phyloP scores from a whole-genome alignment of 1,139 yeast species.

The Kodamaea arcana region DNA sequence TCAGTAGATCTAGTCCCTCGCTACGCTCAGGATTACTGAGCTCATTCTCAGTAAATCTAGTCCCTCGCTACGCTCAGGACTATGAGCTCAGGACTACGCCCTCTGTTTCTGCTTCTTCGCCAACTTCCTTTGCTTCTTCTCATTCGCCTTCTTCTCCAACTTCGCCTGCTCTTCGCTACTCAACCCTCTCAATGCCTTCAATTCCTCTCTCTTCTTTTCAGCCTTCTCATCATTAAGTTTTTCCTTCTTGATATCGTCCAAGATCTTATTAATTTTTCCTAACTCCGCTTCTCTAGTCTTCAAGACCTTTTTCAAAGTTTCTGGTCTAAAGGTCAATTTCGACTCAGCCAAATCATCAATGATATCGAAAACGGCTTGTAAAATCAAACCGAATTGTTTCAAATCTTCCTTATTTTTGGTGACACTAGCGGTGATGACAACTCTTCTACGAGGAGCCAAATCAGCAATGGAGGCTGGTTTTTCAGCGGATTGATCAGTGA shows the following conservation, averaged over 20 bases:
- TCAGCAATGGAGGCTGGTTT: slow-evolving; percentile 59
- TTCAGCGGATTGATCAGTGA: slow-evolving; percentile 75
- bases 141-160: slow-evolving; percentile 60
- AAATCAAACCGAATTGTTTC: slow-evolving; percentile 43
- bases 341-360: slow-evolving; percentile 51
- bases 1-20: too few species aligned
- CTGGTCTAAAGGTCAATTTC: slow-evolving; percentile 53
- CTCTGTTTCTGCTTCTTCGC: slow-evolving; percentile 40
- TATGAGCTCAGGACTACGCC: too few species aligned
- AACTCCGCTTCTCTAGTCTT: slow-evolving; percentile 70
- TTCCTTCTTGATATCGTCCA: slow-evolving; percentile 64
- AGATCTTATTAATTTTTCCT: slow-evolving; percentile 52
- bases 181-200: slow-evolving; percentile 51
- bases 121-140: slow-evolving; percentile 40
- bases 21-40: too few species aligned
- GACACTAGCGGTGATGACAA: slow-evolving; percentile 48
- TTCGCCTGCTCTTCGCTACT: slow-evolving; percentile 73
- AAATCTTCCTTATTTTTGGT: slow-evolving; percentile 45
- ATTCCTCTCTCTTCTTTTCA: slow-evolving; percentile 62
- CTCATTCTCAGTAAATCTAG: too few species aligned
- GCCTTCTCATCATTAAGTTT: slow-evolving; percentile 65
- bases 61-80: too few species aligned
- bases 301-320: slow-evolving; percentile 69
- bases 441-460: slow-evolving; percentile 51
- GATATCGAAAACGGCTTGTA: slow-evolving; percentile 49